Percentiles rank a stretch among this genome's conserved stretches.
These are phyloP conservation scores for Ruellia speciosa DNA, from an alignment of 305 asterid species.

Conservation along the genomic window DNA sequence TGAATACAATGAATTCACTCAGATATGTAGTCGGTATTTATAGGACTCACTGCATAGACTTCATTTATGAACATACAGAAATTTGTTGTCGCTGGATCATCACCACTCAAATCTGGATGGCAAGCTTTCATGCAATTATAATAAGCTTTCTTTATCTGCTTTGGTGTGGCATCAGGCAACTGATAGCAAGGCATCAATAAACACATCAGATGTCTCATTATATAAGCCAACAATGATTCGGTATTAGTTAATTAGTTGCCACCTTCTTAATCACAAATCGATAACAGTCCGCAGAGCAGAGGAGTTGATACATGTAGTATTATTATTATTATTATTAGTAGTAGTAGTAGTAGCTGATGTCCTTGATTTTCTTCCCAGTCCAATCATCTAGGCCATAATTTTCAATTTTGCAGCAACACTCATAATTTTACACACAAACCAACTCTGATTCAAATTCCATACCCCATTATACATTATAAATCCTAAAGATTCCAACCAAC, in stretches of 20 bases:
- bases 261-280: background rate
- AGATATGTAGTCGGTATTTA: slow-evolving; percentile 1
- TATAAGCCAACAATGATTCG: background rate
- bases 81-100: slow-evolving; percentile 77
- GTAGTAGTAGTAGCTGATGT: too few species aligned
- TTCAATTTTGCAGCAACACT: background rate
- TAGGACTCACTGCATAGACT: slow-evolving; percentile 58
- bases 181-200: slow-evolving; percentile 22
- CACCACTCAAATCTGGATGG: slow-evolving; percentile 95
- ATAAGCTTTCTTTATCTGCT: slow-evolving; percentile 84
- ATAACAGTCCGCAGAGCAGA: too few species aligned
- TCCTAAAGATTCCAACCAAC: background rate
- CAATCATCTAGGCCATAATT: background rate
- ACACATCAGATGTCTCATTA: slow-evolving; percentile 11
- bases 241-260: background rate
- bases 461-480: background rate
- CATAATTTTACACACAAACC: background rate
- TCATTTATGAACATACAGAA: slow-evolving; percentile 92
- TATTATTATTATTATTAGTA: too few species aligned
- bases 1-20: slow-evolving; percentile 6
- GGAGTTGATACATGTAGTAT: too few species aligned
- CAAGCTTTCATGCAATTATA: slow-evolving; percentile 91
- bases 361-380: background rate
- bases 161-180: slow-evolving; percentile 92
- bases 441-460: background rate